Conservation (phyloP, 2,329 filamentous ascomycete species). For the Aureobasidium zeae region DNA sequence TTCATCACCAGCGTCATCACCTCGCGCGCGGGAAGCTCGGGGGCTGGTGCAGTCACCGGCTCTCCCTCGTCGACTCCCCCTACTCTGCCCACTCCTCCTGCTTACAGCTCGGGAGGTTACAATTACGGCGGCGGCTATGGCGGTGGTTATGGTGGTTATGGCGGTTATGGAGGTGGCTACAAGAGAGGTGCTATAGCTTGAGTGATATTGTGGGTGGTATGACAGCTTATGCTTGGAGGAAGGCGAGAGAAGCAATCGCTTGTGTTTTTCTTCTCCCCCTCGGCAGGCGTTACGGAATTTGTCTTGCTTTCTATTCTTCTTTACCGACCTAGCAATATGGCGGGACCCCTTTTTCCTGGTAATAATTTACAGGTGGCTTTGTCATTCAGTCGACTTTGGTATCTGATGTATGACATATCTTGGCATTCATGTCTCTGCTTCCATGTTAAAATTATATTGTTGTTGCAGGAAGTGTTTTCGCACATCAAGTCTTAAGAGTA, state of each 20-base stretch:
- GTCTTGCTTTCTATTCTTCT: neutral
- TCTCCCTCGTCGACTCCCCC: neutral
- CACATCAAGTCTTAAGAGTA: too few relatives aligned
- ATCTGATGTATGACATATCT: neutral
- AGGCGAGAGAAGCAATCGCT: neutral
- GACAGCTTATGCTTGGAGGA: neutral
- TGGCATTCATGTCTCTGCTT: neutral
- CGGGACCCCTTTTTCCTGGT: neutral
- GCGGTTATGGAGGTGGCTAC: constrained; percentile 3
- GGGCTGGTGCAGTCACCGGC: neutral
- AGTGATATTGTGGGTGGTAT: neutral
- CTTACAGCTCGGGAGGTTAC: neutral
- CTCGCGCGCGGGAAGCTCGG: constrained; percentile 1
- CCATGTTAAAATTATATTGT: too few relatives aligned
- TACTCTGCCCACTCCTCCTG: neutral
- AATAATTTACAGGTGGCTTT: neutral
- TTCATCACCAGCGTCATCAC: constrained; percentile 5
- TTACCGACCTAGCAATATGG: neutral
- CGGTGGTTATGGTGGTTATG: constrained; percentile 1
- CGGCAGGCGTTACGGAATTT: neutral
- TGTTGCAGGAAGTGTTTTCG: too few relatives aligned
- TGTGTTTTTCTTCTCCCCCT: too few relatives aligned
- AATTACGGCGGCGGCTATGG: neutral
- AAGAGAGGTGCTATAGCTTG: constrained; percentile 5
- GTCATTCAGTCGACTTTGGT: neutral